phyloP scores from a whole-genome alignment of 495 filamentous ascomycete species.

The Bacidia rubella region DNA sequence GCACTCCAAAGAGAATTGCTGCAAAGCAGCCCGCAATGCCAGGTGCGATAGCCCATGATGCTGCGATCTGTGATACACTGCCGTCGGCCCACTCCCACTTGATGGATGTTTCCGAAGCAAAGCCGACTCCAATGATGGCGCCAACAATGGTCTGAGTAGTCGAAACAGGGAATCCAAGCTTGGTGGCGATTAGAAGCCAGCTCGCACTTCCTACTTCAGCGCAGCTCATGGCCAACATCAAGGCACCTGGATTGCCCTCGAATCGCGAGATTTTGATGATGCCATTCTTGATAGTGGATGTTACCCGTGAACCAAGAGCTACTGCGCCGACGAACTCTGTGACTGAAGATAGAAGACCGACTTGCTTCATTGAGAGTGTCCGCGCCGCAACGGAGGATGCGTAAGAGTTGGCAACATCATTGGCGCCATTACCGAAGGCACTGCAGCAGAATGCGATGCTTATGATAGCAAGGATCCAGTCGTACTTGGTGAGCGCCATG shows the following conservation, averaged over 20 bases:
- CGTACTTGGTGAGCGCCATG: slow-evolving; percentile 24
- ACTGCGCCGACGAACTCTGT: slow-evolving; percentile 47
- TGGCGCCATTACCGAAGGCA: slow-evolving; percentile 8
- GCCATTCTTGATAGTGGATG: slow-evolving; percentile 53
- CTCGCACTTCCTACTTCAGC: slow-evolving; percentile 43
- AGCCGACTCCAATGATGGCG: slow-evolving; percentile 49
- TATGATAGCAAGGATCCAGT: slow-evolving; percentile 36
- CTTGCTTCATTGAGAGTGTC: slow-evolving; percentile 28
- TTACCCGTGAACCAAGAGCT: slow-evolving; percentile 48
- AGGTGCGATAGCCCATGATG: slow-evolving; percentile 50
- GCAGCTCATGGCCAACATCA: slow-evolving; percentile 51
- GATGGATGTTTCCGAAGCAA: slow-evolving; percentile 42
- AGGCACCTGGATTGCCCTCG: slow-evolving; percentile 34
- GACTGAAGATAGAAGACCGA: slow-evolving; percentile 24
- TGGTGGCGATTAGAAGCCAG: slow-evolving; percentile 48
- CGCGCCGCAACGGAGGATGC: slow-evolving; percentile 29
- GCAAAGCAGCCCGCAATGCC: slow-evolving; percentile 43
- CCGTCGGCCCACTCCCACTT: slow-evolving; percentile 41
- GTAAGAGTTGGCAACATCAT: slow-evolving; percentile 35
- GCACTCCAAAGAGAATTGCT: slow-evolving; percentile 46
- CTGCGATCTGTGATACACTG: slow-evolving; percentile 44
- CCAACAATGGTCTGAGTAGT: slow-evolving; percentile 54
- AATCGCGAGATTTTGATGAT: slow-evolving; percentile 45
- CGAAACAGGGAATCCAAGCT: slow-evolving; percentile 43
- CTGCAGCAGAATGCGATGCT: slow-evolving; percentile 32